A percentile compares a stretch with the other conserved stretches of the same genome.
Evolutionary conservation across 164 flowering plant genomes (phyloP).

Genomic region (Saururus chinensis): DNA sequence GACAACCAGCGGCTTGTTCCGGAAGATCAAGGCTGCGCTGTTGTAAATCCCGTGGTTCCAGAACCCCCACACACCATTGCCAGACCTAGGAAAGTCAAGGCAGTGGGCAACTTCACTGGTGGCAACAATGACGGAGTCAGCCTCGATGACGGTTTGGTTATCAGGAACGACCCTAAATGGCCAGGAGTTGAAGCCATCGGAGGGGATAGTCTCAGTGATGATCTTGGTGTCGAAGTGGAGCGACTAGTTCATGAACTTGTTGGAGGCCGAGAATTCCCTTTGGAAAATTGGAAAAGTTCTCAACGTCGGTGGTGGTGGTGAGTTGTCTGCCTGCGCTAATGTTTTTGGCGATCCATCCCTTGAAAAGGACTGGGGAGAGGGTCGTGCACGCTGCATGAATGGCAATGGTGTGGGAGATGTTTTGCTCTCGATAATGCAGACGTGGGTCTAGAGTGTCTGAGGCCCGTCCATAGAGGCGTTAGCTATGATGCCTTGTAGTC

Average conservation of each 20-base stretch:
- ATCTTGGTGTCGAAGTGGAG: slow-evolving; percentile 61
- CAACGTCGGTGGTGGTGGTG: slow-evolving; percentile 93
- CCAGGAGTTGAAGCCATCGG: slow-evolving; percentile 70
- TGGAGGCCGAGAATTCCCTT: slow-evolving; percentile 62
- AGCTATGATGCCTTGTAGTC: slow-evolving; percentile 3
- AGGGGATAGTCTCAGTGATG: slow-evolving; percentile 65
- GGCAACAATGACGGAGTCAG: slow-evolving; percentile 72
- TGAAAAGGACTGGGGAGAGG: slow-evolving; percentile 81
- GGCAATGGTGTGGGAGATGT: slow-evolving; percentile 98
- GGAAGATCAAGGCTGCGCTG: slow-evolving; percentile 79
- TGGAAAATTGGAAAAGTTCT: slow-evolving; percentile 94
- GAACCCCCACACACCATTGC: slow-evolving; percentile 44
- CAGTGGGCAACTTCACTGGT: slow-evolving; percentile 86
- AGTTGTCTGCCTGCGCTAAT: slow-evolving; percentile 97
- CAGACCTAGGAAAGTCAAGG: slow-evolving; percentile 60
- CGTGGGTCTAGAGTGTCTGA: slow-evolving; percentile 34
- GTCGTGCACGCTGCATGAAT: slow-evolving; percentile 88
- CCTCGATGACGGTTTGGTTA: slow-evolving; percentile 30
- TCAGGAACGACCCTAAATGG: slow-evolving; percentile 51
- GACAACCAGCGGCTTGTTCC: slow-evolving; percentile 76
- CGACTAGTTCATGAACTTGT: slow-evolving; percentile 53
- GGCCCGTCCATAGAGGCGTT: slow-evolving; percentile 26
- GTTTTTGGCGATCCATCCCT: slow-evolving; percentile 94
- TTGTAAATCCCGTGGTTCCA: slow-evolving; percentile 95
- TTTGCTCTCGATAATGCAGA: slow-evolving; percentile 93